These are phyloP conservation scores for Rhynchospora breviuscula DNA, from an alignment of 176 grass and related monocot genomes.

Conservation along the genomic window DNA sequence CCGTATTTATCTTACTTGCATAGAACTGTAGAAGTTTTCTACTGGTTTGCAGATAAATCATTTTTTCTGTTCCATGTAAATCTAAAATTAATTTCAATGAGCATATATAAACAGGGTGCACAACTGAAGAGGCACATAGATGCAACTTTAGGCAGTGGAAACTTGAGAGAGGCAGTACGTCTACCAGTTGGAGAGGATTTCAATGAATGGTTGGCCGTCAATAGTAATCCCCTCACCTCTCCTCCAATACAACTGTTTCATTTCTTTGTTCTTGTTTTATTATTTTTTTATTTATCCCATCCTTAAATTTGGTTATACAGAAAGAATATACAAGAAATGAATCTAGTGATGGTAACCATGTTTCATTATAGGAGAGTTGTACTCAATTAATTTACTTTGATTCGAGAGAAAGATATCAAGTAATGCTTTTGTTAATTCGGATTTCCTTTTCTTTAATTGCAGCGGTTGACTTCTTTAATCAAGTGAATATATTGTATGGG, in stretches of 20 bases:
- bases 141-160: slow-evolving; percentile 71
- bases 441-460: slow-evolving; percentile 28
- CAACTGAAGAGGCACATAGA: slow-evolving; percentile 84
- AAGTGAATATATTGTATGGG: slow-evolving; percentile 79
- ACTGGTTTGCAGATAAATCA: background rate
- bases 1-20: background rate
- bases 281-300: background rate
- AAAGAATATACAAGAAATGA: background rate
- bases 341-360: slow-evolving; percentile 11
- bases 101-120: slow-evolving; percentile 38
- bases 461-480: slow-evolving; percentile 98
- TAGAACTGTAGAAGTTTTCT: background rate
- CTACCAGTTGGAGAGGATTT: slow-evolving; percentile 74
- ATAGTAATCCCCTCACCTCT: slow-evolving; percentile 40
- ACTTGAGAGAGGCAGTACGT: slow-evolving; percentile 67
- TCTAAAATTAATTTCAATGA: background rate
- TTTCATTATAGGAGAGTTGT: background rate
- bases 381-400: background rate
- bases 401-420: background rate
- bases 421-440: slow-evolving; percentile 9
- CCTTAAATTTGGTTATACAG: background rate
- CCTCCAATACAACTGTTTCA: background rate
- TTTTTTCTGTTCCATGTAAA: background rate
- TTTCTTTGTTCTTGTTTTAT: background rate
- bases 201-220: slow-evolving; percentile 91